Base-by-base conservation (phyloP, 192 early-diverging fungal genomes). In the Gonapodya sp. region DNA sequence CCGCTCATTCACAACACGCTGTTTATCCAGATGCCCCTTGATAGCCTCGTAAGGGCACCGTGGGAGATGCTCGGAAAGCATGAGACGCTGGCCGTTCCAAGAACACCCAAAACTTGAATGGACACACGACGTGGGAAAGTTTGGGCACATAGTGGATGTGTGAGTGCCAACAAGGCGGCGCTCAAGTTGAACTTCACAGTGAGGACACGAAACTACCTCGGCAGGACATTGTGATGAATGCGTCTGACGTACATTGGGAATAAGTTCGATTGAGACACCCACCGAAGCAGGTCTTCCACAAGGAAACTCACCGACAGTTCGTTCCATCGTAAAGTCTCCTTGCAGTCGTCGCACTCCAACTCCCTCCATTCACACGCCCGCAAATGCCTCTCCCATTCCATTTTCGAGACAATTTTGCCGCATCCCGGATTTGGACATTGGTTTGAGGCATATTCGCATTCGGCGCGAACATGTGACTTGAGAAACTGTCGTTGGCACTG, bases 41-140 rank as follows among this genome's bases (percentile, higher is more conserved):
- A 93, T 87, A 18, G 87, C 83, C 36, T 92, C 92, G 73, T 89
- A 93, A 0, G 89, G 82, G 64, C 93, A 93, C n/a, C 81, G 73
- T 1, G 81, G 79, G 1, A 84, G 79, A 81, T 93, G 93, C 16
- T 81, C 81, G 1, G 84, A 64, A 0, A 35, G 36, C 18, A 88
- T 34, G 35, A 80, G 79, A 1, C 89, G 83, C 35, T 82, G 83
- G 34, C 91, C 93, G 24, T 79, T 81, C 93, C 93, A 93, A 1
- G 83, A 77, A 73, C 93, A 93, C 0, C 93, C 92, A 75, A 87
- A 90, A 75, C 86, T 83, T 1, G 85, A 80, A 16, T 87, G 79
- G 0, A 73, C 35, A 81, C 91, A 92, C 1, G 80, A 78, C 0
- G 86, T 85, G 36, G 83, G 81, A 18, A 82, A 82, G 35, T 83